A percentile compares a stretch with the other conserved stretches of the same genome.
Conservation (phyloP, 345 rosid genomes). For the Erysimum cheiranthoides region DNA sequence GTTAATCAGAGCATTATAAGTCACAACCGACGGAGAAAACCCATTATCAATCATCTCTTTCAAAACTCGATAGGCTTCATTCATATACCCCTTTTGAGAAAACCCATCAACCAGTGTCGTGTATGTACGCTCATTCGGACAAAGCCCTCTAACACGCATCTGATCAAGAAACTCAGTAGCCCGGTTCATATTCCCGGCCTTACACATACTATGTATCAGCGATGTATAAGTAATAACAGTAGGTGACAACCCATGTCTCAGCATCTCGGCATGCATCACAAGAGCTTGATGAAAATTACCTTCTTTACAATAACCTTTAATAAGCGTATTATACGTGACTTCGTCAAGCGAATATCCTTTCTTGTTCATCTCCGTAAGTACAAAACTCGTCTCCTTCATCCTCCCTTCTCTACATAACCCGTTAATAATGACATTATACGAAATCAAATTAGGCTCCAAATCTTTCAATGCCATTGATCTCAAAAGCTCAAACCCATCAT, state of each 20-base stretch:
- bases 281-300: slow-evolving; percentile 88
- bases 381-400: slow-evolving; percentile 67
- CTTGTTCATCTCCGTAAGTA: slow-evolving; percentile 61
- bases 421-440: slow-evolving; percentile 75
- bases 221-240: slow-evolving; percentile 86
- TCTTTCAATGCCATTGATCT: slow-evolving; percentile 66
- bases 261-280: slow-evolving; percentile 74
- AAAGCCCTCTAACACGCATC: slow-evolving; percentile 81
- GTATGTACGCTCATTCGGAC: slow-evolving; percentile 76
- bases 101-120: slow-evolving; percentile 88
- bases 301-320: slow-evolving; percentile 79
- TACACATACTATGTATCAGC: slow-evolving; percentile 80
- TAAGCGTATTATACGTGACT: slow-evolving; percentile 80
- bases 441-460: slow-evolving; percentile 79
- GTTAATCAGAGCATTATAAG: slow-evolving; percentile 78
- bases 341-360: slow-evolving; percentile 74
- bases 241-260: slow-evolving; percentile 77
- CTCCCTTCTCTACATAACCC: slow-evolving; percentile 81
- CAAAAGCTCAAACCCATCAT: slow-evolving; percentile 61
- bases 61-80: slow-evolving; percentile 65
- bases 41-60: slow-evolving; percentile 68
- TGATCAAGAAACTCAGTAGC: slow-evolving; percentile 82
- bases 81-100: slow-evolving; percentile 66
- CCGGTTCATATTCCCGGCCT: slow-evolving; percentile 77
- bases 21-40: slow-evolving; percentile 76